phyloP scores from a whole-genome alignment of 176 grass and related monocot genomes.

The Tillandsia fasciculata region DNA sequence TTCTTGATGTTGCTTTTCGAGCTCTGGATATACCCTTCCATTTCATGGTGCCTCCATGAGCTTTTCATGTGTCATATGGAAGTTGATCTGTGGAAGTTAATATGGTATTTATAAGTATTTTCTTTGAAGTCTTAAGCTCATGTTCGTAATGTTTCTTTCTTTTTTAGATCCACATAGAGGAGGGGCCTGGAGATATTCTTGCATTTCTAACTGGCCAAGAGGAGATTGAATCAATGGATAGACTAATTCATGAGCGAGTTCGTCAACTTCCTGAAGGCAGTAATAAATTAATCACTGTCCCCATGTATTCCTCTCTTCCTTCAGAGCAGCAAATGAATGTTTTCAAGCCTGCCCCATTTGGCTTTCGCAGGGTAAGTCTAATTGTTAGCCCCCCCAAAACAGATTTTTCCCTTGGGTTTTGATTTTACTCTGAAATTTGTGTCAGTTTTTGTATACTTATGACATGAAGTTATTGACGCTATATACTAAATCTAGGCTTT shows the following conservation, averaged over 20 bases:
- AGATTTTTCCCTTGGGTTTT: slow-evolving; percentile 5
- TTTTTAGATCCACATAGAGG: slow-evolving; percentile 71
- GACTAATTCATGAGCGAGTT: slow-evolving; percentile 70
- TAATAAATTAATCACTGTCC: slow-evolving; percentile 48
- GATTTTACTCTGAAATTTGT: not conserved
- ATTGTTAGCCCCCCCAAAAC: not conserved
- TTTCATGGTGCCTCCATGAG: too few species aligned
- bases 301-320: slow-evolving; percentile 93
- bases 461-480: not conserved
- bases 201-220: slow-evolving; percentile 96
- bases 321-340: slow-evolving; percentile 95
- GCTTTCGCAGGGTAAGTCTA: slow-evolving; percentile 61
- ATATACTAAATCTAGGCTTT: too few species aligned
- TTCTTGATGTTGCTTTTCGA: too few species aligned
- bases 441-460: not conserved
- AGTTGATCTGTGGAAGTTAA: too few species aligned
- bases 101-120: not conserved
- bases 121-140: not conserved
- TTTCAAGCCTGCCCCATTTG: slow-evolving; percentile 62
- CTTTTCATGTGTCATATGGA: too few species aligned
- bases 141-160: slow-evolving; percentile 22
- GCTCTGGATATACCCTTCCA: too few species aligned
- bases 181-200: slow-evolving; percentile 76
- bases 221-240: slow-evolving; percentile 92
- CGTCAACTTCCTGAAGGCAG: slow-evolving; percentile 50